Evolutionary conservation across 1,139 yeast species (phyloP), one percentile per base, ranked within the genome.

Genomic region (Ogataea hybrid): DNA sequence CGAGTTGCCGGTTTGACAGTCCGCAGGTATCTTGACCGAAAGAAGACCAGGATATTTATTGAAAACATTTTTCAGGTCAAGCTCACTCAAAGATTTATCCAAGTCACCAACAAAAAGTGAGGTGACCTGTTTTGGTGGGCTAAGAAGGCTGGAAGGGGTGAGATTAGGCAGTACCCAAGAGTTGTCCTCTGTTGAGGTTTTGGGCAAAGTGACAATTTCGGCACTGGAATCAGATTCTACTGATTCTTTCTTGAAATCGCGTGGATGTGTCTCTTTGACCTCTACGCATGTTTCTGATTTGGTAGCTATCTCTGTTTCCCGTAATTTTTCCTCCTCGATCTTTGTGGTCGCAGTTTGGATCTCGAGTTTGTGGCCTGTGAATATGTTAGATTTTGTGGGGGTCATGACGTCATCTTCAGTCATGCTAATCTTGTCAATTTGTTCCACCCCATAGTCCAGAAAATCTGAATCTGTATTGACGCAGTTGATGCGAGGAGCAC

Each of bases 41-140:
- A 66, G 49, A 16, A 76, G 63, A 0, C 75, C 65, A 5, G 64
- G 56, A 49, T 55, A 71, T 18, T 51, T 50, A 2, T 59, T 49
- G 47, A 77, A 77, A 22, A 58, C 52, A 2, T 58, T 42, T 39
- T 53, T 62, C 25, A 77, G 55, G 28, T 55, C 50, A 6, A 61
- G 55, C 43, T 75, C 80, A 1, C 70, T 65, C 2, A 73, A 68
- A 1, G 51, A 40, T 8, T 54, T 49, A 43, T 63, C 64, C 37
- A 77, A 58, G 48, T 75, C 78, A n/a, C 81, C 81, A 33, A 77
- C 71, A 47, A 68, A 76, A 18, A 75, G 54, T 0, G 81, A 54
- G 17, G 44, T 45, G 22, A 47, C 7, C 21, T 41, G 39, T 20
- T 37, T 36, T 10, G 34, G 9, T 4, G 42, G 30, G 9, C 25